Conservation (phyloP, 805 yeast genomes). For the Babjeviella inositovora region DNA sequence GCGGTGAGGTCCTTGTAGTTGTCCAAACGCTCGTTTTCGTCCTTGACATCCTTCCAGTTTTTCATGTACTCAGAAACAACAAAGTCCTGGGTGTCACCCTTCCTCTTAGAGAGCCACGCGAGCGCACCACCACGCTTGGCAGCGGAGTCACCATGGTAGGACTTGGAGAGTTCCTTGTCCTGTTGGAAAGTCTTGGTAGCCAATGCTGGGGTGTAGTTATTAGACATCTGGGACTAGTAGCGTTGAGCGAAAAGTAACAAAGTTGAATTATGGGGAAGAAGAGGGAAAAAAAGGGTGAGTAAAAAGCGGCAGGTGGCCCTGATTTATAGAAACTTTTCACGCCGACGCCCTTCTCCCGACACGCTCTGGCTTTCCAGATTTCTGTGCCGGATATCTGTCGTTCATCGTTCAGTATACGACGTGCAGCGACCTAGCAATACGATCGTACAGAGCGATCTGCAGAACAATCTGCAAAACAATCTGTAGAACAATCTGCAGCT, state of each 20-base stretch:
- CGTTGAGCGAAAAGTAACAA: too few species aligned
- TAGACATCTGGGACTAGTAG: constrained; percentile 1
- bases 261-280: neutral
- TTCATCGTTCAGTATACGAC: too few species aligned
- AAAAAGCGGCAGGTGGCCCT: too few species aligned
- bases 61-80: constrained; percentile 86
- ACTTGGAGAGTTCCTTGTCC: constrained; percentile 66
- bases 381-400: too few species aligned
- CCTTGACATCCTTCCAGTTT: constrained; percentile 95
- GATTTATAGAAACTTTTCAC: too few species aligned
- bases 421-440: too few species aligned
- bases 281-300: too few species aligned
- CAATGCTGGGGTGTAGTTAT: constrained; percentile 8
- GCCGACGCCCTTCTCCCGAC: too few species aligned
- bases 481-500: too few species aligned
- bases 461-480: too few species aligned
- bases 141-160: constrained; percentile 68
- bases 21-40: constrained; percentile 52
- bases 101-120: constrained; percentile 67
- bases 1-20: constrained; percentile 88
- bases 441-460: too few species aligned
- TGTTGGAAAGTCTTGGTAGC: constrained; percentile 39
- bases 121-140: constrained; percentile 53
- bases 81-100: constrained; percentile 54
- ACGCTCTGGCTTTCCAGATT: too few species aligned